phyloP scores from a whole-genome alignment of 495 filamentous ascomycete genomes.

The Penicillium argentinense region DNA sequence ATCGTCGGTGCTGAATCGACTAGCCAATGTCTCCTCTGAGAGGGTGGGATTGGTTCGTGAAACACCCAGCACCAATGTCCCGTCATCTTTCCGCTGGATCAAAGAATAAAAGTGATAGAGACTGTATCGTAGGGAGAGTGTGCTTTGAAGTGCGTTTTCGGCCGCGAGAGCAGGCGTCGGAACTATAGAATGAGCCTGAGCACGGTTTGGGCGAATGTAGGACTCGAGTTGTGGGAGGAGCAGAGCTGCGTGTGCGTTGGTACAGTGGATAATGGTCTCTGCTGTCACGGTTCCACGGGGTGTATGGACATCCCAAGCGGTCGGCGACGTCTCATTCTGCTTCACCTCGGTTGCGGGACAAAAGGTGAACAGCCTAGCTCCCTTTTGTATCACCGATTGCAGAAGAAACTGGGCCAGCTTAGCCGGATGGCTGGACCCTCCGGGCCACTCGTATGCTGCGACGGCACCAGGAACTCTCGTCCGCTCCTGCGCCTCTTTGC shows the following conservation, averaged over 20 bases:
- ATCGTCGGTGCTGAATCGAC: conserved; percentile 28
- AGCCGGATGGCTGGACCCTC: conserved; percentile 31
- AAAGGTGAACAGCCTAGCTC: conserved; percentile 24
- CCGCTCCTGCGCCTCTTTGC: conserved; percentile 18
- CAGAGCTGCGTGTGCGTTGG: conserved; percentile 32
- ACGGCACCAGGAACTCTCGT: conserved; percentile 24
- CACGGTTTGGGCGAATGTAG: conserved; percentile 27
- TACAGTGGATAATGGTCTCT: conserved; percentile 32
- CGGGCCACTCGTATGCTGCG: conserved; percentile 37
- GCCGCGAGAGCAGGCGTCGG: conserved; percentile 20
- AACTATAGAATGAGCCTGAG: conserved; percentile 30
- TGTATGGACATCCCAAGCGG: conserved; percentile 26
- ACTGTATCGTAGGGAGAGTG: conserved; percentile 31
- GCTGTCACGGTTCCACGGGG: conserved; percentile 17
- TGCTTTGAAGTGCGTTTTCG: conserved; percentile 15
- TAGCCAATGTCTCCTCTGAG: conserved; percentile 17
- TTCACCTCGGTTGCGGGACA: conserved; percentile 26
- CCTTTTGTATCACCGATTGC: conserved; percentile 17
- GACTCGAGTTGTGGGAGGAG: conserved; percentile 25
- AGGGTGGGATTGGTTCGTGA: conserved; percentile 30
- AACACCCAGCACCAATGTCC: conserved; percentile 30
- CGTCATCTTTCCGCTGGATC: conserved; percentile 26
- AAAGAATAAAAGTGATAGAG: conserved; percentile 33
- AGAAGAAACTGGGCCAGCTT: conserved; percentile 34
- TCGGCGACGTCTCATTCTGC: neutral